Evolutionary conservation across 345 rosid species (phyloP), one percentile per base, ranked within the genome.

Genomic region (Carallia brachiata): DNA sequence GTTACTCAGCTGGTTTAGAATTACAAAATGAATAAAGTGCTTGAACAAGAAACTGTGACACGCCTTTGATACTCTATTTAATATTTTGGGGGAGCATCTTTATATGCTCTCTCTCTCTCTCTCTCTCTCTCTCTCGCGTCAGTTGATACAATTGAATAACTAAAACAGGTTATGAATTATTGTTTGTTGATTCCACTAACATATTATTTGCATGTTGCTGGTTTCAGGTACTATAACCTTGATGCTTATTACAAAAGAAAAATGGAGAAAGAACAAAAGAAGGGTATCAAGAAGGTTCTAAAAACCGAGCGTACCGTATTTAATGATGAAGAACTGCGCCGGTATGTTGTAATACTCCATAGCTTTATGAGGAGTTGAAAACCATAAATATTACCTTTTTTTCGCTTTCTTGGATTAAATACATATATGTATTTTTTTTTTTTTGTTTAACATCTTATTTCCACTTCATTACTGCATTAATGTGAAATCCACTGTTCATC

Each of bases 251-350:
- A 88, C 76, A 81, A 81, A 60, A 92, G 2, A 55, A 58, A 95
- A 79, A 73, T 95, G 87, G 90, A 85, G 67, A 95, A 92, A 70
- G 90, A 92, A 66, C 28, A 54, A 78, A 85, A 86, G 65, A 87
- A 83, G 77, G 95, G 97, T 73, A 3, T 87, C 54, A 91, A 86
- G 71, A 90, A 86, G 83, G 86, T 83, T 73, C 59, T 65, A 48
- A 30, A 66, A 61, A 74, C 79, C 66, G 98, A 93, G 66, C 98
- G 98, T 62, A 88, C 90, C 68, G 85, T 91, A 58, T 93, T 93
- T 75, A 87, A 94, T 82, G 98, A 94, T 65, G 98, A 94, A 83
- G 98, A 94, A 80, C 89, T 84, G 66, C 89, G 96, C 6, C 82
- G 98, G 98, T 94, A 89, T 64, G 82, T 72, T 53, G 2, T 44